Evolutionary conservation across 495 filamentous ascomycete genomes (phyloP), one percentile per base, ranked within the genome.

Genomic region (Neurospora discreta): DNA sequence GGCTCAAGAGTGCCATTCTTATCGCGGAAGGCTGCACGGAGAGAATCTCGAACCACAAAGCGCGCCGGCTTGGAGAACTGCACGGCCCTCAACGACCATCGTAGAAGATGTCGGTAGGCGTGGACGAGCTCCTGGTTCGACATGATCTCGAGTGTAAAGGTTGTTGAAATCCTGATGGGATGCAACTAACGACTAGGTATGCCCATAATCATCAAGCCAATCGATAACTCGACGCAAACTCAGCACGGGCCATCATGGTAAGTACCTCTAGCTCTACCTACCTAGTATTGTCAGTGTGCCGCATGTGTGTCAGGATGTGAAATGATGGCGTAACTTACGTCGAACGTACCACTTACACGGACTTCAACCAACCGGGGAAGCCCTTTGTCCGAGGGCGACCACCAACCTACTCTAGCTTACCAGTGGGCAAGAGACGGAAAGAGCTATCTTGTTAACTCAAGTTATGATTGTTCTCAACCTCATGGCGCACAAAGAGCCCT

Each of bases 71-170:
- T 87, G 0, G 94, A 89, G 82, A 91, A 95, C 71, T 92, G 90
- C 39, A 97, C 86, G 2, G 92, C 94, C 52, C 88, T 90, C 16
- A 98, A 86, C 16, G 87, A 86, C 16, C 87, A 87, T 58, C 91
- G 89, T 75, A 91, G 91, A 44, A 99, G 85, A 42, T 88, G 83
- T 70, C 95, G 90, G 82, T 99, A 99, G 52, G 93, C 89, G 76
- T 88, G 84, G 52, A 93, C 75, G 67, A 97, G 78, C 16, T 88
- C 81, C 36, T 75, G 36, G 13, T 75, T 71, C 18, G 78, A 69
- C 79, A 81, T 81, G 16, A 69, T 73, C 71, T 40, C 26, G 18
- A 52, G 41, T 39, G 44, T 7, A 13, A 30, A 8, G 20, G 16
- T 18, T 26, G 68, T 30, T 39, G 15, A 42, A 46, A 18, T 39